Evolutionary conservation across 805 yeast species (phyloP).

Genomic region (Candida coleopterorum): DNA sequence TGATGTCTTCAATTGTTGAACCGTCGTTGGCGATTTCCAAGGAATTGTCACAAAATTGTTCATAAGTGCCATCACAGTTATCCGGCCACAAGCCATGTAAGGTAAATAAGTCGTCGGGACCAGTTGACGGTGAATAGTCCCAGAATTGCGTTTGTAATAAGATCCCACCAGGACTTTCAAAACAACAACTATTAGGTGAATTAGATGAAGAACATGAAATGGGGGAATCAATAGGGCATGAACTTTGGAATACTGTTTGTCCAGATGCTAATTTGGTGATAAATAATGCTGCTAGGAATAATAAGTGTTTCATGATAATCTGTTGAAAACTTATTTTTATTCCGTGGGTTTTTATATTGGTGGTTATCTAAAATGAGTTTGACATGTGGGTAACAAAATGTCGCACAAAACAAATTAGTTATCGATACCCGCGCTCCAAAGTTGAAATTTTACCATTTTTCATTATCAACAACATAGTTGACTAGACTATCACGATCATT

Average conservation of each 20-base stretch:
- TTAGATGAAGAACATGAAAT: slow-evolving; percentile 53
- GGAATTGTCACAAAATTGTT: slow-evolving; percentile 68
- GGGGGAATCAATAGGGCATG: slow-evolving; percentile 58
- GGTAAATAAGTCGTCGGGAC: slow-evolving; percentile 31
- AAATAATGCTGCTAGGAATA: slow-evolving; percentile 5
- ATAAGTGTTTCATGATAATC: slow-evolving; percentile 4
- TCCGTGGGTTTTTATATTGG: background rate
- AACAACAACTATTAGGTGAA: slow-evolving; percentile 61
- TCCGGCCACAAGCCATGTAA: slow-evolving; percentile 46
- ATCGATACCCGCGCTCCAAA: too few relatives aligned
- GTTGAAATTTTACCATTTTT: too few relatives aligned
- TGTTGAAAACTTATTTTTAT: too few relatives aligned
- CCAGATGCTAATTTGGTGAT: slow-evolving; percentile 1
- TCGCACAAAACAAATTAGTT: too few relatives aligned
- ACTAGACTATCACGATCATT: too few relatives aligned
- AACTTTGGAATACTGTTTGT: slow-evolving; percentile 5
- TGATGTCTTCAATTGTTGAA: slow-evolving; percentile 27
- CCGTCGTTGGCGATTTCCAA: slow-evolving; percentile 47
- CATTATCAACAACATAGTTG: too few relatives aligned
- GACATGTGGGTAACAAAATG: background rate
- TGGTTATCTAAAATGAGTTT: too few relatives aligned
- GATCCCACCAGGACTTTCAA: slow-evolving; percentile 73
- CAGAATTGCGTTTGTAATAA: slow-evolving; percentile 86
- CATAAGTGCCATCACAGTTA: slow-evolving; percentile 68
- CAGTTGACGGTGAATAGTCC: slow-evolving; percentile 65